Percentiles rank a stretch among this genome's conserved stretches.
These are phyloP conservation scores for Argentina anserina DNA, from an alignment of 306 rosid species.

Conservation along the genomic window DNA sequence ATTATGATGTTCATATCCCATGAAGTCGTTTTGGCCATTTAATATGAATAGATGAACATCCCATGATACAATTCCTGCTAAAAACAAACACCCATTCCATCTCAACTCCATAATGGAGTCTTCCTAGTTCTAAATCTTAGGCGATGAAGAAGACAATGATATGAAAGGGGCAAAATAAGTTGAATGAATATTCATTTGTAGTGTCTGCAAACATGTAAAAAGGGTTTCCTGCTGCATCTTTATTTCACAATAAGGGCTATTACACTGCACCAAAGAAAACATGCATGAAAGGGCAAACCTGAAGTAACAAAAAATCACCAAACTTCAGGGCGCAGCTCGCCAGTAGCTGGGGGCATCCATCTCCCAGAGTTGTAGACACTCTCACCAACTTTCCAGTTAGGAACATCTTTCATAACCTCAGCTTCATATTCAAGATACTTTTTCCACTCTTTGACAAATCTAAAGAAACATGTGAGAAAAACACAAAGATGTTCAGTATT, in stretches of 20 bases:
- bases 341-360: slow-evolving; percentile 96
- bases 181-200: slow-evolving; percentile 3
- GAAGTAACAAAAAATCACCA: slow-evolving; percentile 73
- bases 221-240: slow-evolving; percentile 36
- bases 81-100: not conserved
- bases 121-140: not conserved
- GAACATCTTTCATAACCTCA: slow-evolving; percentile 97
- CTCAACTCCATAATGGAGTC: not conserved
- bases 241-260: slow-evolving; percentile 42
- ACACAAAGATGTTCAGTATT: not conserved
- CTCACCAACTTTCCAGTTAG: slow-evolving; percentile 98
- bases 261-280: slow-evolving; percentile 27
- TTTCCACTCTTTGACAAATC: slow-evolving; percentile 96
- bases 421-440: slow-evolving; percentile 95
- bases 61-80: not conserved
- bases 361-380: slow-evolving; percentile 85
- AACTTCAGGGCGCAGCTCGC: slow-evolving; percentile 90
- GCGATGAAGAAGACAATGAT: not conserved
- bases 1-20: no score
- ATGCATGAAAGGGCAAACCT: slow-evolving; percentile 23
- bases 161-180: not conserved
- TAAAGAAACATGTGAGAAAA: slow-evolving; percentile 25
- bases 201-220: slow-evolving; percentile 21
- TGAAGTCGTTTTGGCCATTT: not conserved
- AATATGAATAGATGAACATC: not conserved